phyloP scores from a whole-genome alignment of 495 filamentous ascomycete genomes.

The Talaromyces borbonicus region DNA sequence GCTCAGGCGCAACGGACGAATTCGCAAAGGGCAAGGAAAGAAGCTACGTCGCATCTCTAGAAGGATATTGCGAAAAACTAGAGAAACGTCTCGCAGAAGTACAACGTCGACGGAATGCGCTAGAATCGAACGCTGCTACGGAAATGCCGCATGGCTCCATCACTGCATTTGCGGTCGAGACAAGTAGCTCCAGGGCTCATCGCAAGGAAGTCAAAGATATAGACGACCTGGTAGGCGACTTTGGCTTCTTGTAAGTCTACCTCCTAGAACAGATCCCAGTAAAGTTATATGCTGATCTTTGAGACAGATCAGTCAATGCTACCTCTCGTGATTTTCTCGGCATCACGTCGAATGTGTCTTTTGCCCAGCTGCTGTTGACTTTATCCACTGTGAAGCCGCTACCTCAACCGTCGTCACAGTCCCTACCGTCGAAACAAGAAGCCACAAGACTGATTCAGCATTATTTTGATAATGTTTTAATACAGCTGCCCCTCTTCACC shows the following conservation, averaged over 20 bases:
- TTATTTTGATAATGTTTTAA: slow-evolving; percentile 73
- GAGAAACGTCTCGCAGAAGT: slow-evolving; percentile 57
- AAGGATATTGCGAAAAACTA: slow-evolving; percentile 77
- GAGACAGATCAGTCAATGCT: slow-evolving; percentile 70
- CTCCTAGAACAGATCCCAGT: not conserved
- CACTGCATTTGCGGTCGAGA: slow-evolving; percentile 33
- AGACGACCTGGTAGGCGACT: slow-evolving; percentile 70
- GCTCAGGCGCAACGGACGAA: slow-evolving; percentile 88
- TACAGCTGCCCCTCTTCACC: slow-evolving; percentile 68
- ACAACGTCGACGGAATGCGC: slow-evolving; percentile 46
- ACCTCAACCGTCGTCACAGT: slow-evolving; percentile 42
- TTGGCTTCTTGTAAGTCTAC: slow-evolving; percentile 59
- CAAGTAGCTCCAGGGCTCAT: slow-evolving; percentile 24
- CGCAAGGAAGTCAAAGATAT: slow-evolving; percentile 61
- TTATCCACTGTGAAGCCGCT: slow-evolving; percentile 57
- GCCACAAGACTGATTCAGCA: slow-evolving; percentile 61
- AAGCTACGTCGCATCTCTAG: slow-evolving; percentile 88
- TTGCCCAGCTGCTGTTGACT: slow-evolving; percentile 71
- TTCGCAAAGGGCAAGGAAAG: slow-evolving; percentile 90
- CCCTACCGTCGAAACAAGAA: slow-evolving; percentile 55
- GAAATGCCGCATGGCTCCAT: slow-evolving; percentile 44
- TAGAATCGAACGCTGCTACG: slow-evolving; percentile 44
- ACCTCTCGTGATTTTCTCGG: slow-evolving; percentile 87
- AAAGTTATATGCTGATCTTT: slow-evolving; percentile 7
- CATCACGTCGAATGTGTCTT: slow-evolving; percentile 73